Base-by-base conservation (phyloP, 441 rosid genomes). In the Gossypium gossypioides region DNA sequence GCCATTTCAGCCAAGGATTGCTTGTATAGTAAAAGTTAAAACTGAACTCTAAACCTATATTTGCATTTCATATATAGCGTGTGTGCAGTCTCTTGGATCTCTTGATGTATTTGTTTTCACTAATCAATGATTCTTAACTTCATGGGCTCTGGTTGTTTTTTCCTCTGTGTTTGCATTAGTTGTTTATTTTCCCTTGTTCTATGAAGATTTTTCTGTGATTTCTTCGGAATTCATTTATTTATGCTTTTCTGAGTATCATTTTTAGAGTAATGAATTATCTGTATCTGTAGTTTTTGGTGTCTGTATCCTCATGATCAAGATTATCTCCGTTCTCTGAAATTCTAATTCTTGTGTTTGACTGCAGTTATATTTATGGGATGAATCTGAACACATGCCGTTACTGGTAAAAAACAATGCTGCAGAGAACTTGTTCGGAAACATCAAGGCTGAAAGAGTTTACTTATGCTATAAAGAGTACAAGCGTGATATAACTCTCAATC, bases 361-460 rank as follows among this genome's bases (percentile, higher is more conserved):
- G 79, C 86, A 88, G 90, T 76, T 86, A 72, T 85, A 84, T 27
- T 79, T 83, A 64, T 86, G 89, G 87, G 92, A 88, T 73, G 87
- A 86, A 65, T 78, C 76, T 3, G 87, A 79, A 6, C 79, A 82
- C 71, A 25, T 85, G 59, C 85, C 93, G 0, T 81, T 86, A 19
- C 83, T 82, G 2, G 81, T 85, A 25, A 82, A 77, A 74, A 86
- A 86, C 86, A 78, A 80, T 60, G 89, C 89, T 6, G 90, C 90
- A 0, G 88, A 86, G 74, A 57, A 83, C 51, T 73, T 86, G 78
- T 86, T 86, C 12, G 90, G 88, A 56, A 84, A 80, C 80, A 79
- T 50, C 71, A 80, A 68, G 58, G 90, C 92, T 2, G 86, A 85
- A 62, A 80, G 74, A 75, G 85, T 82, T n/a, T 54, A 78, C 52